phyloP scores from a whole-genome alignment of 805 yeast species.

The Metschnikowia similis region DNA sequence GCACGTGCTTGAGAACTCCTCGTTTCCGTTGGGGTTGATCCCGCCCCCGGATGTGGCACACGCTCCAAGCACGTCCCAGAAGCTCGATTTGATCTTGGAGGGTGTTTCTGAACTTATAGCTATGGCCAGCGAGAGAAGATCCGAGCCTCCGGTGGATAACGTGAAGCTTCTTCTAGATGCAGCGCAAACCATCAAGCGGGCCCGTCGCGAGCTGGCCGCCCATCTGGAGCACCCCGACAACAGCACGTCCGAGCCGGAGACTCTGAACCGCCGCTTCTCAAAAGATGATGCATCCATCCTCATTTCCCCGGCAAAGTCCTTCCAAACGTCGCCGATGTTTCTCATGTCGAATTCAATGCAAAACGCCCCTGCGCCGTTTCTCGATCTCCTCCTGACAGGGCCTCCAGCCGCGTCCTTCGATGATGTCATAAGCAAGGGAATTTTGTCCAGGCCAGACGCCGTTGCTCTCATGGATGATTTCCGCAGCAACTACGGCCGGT shows the following conservation, averaged over 20 bases:
- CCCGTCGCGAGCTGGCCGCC: not conserved
- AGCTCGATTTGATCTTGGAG: slow-evolving; percentile 29
- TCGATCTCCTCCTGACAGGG: slow-evolving; percentile 22
- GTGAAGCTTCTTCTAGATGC: slow-evolving; percentile 25
- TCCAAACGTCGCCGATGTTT: slow-evolving; percentile 42
- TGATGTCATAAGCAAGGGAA: slow-evolving; percentile 50
- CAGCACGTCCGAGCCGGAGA: not conserved
- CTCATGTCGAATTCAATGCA: slow-evolving; percentile 31
- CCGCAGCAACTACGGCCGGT: slow-evolving; percentile 65
- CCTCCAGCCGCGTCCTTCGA: slow-evolving; percentile 8
- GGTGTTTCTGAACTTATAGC: slow-evolving; percentile 34
- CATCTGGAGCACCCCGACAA: not conserved
- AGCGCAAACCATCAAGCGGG: slow-evolving; percentile 22
- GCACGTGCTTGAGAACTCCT: slow-evolving; percentile 2
- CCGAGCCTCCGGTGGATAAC: slow-evolving; percentile 15
- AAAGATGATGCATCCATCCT: slow-evolving; percentile 11
- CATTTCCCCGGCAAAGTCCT: slow-evolving; percentile 34
- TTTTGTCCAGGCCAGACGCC: slow-evolving; percentile 47
- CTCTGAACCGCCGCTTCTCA: not conserved
- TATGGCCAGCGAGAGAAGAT: not conserved
- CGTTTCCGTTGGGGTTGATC: slow-evolving; percentile 8
- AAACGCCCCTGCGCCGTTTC: slow-evolving; percentile 33
- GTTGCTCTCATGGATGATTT: slow-evolving; percentile 51
- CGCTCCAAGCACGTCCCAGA: slow-evolving; percentile 7
- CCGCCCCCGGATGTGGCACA: slow-evolving; percentile 4